Conservation (phyloP, 345 rosid species). For the Heritiera littoralis region DNA sequence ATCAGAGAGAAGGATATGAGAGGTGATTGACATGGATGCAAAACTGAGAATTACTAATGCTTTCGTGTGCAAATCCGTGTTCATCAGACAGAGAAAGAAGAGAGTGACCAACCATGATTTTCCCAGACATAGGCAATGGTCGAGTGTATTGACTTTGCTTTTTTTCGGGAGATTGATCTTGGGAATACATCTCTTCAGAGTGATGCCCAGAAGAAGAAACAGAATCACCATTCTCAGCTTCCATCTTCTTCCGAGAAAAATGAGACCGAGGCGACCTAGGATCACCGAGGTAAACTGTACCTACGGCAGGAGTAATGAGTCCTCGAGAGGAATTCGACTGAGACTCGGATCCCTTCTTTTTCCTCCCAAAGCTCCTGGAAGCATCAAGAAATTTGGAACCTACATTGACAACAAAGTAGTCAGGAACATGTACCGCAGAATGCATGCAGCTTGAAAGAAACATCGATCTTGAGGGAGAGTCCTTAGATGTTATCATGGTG, state of each 20-base stretch:
- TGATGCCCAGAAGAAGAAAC: slow-evolving; percentile 41
- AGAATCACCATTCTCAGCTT: slow-evolving; percentile 31
- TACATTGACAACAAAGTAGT: slow-evolving; percentile 24
- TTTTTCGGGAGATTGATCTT: slow-evolving; percentile 43
- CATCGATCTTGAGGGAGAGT: neutral
- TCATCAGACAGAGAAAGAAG: neutral
- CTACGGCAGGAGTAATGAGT: slow-evolving; percentile 21
- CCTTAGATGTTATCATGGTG: neutral
- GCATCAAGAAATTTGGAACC: slow-evolving; percentile 48
- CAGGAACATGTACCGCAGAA: neutral
- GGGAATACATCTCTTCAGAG: slow-evolving; percentile 37
- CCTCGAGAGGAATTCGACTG: slow-evolving; percentile 37
- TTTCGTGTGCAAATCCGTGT: too few relatives aligned
- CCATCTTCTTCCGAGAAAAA: slow-evolving; percentile 30
- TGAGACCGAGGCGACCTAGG: slow-evolving; percentile 34
- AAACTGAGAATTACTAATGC: neutral
- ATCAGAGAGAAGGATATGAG: slow-evolving; percentile 3
- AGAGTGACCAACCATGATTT: slow-evolving; percentile 17
- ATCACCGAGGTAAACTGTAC: slow-evolving; percentile 26
- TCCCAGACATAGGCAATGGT: slow-evolving; percentile 30
- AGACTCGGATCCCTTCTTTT: slow-evolving; percentile 50
- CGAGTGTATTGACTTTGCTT: slow-evolving; percentile 33
- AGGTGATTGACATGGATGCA: neutral
- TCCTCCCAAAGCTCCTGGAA: slow-evolving; percentile 62
- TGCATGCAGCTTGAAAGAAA: neutral